Evolutionary conservation across 108 stramenopile species (phyloP).

Genomic region (Fragilariopsis cylindrus): DNA sequence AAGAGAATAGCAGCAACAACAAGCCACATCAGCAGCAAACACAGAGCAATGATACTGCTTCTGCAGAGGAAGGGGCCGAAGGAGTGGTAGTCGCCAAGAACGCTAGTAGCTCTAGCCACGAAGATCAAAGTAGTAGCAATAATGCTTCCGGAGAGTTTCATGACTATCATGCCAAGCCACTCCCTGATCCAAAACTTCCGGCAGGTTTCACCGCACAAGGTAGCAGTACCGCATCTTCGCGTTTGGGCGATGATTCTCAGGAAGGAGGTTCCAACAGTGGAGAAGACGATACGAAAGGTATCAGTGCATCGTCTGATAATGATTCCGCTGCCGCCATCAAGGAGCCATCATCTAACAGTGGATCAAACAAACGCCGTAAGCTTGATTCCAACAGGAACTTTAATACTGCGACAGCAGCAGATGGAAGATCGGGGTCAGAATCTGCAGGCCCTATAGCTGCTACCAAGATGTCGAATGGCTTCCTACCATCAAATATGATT

Average conservation of each 20-base stretch:
- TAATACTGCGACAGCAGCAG: constrained; percentile 4
- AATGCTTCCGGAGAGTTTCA: constrained; percentile 60
- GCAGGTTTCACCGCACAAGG: constrained; percentile 48
- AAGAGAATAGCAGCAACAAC: constrained; percentile 41
- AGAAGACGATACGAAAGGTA: constrained; percentile 55
- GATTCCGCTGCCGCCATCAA: constrained; percentile 45
- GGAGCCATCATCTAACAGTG: constrained; percentile 29
- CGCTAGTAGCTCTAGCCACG: constrained; percentile 60
- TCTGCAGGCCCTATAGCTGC: constrained; percentile 23
- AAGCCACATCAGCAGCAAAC: constrained; percentile 24
- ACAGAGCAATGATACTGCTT: constrained; percentile 6
- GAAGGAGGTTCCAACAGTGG: constrained; percentile 39
- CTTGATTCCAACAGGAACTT: constrained; percentile 8
- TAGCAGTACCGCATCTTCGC: constrained; percentile 32
- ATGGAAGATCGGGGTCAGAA: neutral
- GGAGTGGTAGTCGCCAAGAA: constrained; percentile 33
- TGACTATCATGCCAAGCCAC: constrained; percentile 75
- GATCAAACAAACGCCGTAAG: constrained; percentile 44
- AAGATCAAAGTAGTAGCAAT: constrained; percentile 19
- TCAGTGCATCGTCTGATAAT: constrained; percentile 64
- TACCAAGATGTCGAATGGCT: constrained; percentile 3
- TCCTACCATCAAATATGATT: constrained; percentile 57
- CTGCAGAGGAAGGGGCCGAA: constrained; percentile 9
- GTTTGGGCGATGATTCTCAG: constrained; percentile 49
- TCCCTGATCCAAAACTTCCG: constrained; percentile 65